Percentiles rank a stretch among this genome's conserved stretches.
phyloP scores from a whole-genome alignment of 169 alveolate species.

The Eimeria falciformis region DNA sequence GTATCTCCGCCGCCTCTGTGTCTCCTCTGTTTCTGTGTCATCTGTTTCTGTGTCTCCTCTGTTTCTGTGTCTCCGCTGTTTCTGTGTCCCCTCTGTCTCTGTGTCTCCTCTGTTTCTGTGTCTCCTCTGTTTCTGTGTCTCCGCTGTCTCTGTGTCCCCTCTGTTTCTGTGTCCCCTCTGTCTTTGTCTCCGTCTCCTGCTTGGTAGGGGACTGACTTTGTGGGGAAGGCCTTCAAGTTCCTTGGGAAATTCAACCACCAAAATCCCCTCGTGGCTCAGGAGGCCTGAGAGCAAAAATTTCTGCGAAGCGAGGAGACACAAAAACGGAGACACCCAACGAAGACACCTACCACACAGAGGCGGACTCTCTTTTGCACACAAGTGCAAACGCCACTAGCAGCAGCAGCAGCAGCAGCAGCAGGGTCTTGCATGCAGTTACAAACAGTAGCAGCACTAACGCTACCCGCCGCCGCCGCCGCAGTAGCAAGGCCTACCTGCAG shows the following conservation, averaged over 20 bases:
- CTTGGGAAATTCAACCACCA: slow-evolving; percentile 60
- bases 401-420: neutral
- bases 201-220: slow-evolving; percentile 33
- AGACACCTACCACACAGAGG: neutral
- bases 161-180: too few relatives aligned
- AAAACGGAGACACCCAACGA: neutral
- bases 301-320: neutral
- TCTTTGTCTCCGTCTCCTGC: too few relatives aligned
- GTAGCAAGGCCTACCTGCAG: slow-evolving; percentile 42
- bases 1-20: too few relatives aligned
- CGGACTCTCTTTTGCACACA: neutral
- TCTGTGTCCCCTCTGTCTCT: too few relatives aligned
- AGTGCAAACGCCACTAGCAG: neutral
- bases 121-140: too few relatives aligned
- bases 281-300: slow-evolving; percentile 36
- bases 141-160: too few relatives aligned
- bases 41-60: too few relatives aligned
- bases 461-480: neutral
- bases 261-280: slow-evolving; percentile 22
- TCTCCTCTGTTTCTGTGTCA: too few relatives aligned
- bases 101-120: too few relatives aligned
- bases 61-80: too few relatives aligned
- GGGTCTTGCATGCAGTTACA: neutral
- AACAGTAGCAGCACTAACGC: neutral
- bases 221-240: slow-evolving; percentile 62